Conservation (phyloP, 768 basidiomycete species). For the Boletus eberwhitei region DNA sequence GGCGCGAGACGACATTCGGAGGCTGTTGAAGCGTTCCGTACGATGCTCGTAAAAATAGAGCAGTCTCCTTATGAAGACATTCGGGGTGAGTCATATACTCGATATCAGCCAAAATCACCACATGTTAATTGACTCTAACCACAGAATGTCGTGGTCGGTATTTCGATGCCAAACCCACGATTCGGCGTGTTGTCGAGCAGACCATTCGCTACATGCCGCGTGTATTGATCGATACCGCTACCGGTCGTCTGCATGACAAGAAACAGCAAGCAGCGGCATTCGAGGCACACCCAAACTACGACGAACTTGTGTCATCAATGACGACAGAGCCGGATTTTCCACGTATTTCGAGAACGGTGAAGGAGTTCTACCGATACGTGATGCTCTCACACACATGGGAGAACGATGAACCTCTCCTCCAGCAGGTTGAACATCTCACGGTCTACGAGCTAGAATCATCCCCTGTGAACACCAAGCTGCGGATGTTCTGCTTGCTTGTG, state of each 20-base stretch:
- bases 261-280: constrained; percentile 8
- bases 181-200: background rate
- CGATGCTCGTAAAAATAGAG: constrained; percentile 1
- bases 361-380: constrained; percentile 6
- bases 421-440: constrained; percentile 1
- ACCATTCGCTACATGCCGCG: background rate
- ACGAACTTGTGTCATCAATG: constrained; percentile 6
- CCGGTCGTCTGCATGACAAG: constrained; percentile 10
- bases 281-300: background rate
- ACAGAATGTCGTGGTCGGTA: constrained; percentile 2
- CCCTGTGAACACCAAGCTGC: constrained; percentile 2
- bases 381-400: constrained; percentile 15
- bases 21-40: background rate
- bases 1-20: background rate
- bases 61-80: background rate
- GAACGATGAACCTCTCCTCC: background rate
- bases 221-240: constrained; percentile 2
- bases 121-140: background rate
- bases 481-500: background rate
- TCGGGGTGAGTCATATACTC: background rate
- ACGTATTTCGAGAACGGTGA: constrained; percentile 5
- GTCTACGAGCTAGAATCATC: constrained; percentile 5
- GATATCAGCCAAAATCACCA: background rate
- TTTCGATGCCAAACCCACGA: background rate
- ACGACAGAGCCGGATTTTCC: background rate